phyloP scores from a whole-genome alignment of 306 rosid species.

The Abrus pulchellus region DNA sequence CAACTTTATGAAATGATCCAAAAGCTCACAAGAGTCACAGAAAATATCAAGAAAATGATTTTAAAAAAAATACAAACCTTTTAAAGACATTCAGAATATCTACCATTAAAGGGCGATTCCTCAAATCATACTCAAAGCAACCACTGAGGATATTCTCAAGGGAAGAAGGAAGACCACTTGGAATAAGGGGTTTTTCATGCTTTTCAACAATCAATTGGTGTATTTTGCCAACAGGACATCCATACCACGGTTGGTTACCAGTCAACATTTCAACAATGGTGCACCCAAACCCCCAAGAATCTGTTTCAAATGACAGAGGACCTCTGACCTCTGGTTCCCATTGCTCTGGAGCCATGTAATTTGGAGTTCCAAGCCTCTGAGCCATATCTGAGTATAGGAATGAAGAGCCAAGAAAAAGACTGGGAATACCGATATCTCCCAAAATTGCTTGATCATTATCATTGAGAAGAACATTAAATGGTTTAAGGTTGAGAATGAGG shows the following conservation, averaged over 20 bases:
- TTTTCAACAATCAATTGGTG: constrained; percentile 68
- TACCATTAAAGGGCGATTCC: constrained; percentile 80
- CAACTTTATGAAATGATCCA: constrained; percentile 29
- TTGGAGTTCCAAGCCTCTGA: constrained; percentile 87
- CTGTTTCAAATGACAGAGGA: constrained; percentile 87
- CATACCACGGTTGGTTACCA: constrained; percentile 86
- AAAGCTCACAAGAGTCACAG: neutral
- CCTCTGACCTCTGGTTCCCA: constrained; percentile 94
- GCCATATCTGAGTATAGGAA: constrained; percentile 62
- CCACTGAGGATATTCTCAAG: constrained; percentile 75
- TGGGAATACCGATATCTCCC: constrained; percentile 93
- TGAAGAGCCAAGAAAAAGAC: constrained; percentile 73
- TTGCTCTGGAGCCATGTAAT: constrained; percentile 98
- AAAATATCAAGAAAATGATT: neutral
- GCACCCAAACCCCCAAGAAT: constrained; percentile 97
- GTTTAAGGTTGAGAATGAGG: constrained; percentile 85
- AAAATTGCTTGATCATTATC: constrained; percentile 78
- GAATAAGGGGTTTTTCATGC: constrained; percentile 81
- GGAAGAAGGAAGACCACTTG: constrained; percentile 86
- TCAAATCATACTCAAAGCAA: constrained; percentile 94
- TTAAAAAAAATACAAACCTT: constrained; percentile 60
- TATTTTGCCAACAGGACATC: constrained; percentile 71
- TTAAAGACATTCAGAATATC: constrained; percentile 74
- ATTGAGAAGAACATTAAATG: constrained; percentile 72
- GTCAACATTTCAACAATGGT: constrained; percentile 89